Evolutionary conservation across 2,329 filamentous ascomycete species (phyloP), one percentile per base, ranked within the genome.

Genomic region (Ophiostoma himal-ulmi): DNA sequence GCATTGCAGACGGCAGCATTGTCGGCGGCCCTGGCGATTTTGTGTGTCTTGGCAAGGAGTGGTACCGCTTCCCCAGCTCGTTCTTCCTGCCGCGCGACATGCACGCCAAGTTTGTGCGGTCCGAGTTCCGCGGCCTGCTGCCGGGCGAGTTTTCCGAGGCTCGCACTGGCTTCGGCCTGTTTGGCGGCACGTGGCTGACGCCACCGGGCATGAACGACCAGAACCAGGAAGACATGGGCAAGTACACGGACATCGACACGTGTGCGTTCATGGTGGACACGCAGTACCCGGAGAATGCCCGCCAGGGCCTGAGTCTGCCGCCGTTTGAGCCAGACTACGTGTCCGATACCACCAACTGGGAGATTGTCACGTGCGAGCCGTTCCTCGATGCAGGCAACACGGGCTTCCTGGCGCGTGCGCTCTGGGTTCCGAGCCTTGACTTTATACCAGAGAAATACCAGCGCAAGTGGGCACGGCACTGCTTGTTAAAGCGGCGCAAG

Each of bases 11-110:
- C 26, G 76, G 83, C 26, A 81, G 82, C 64, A 76, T 83, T 17
- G 75, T 91, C 6, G 85, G 87, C 1, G 79, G 81, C 0, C 78
- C 81, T 1, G 91, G 89, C 20, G 90, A 92, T 73, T 88, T 84
- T 22, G 87, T 99, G 2, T 99, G 95, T 78, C 86, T 97, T 54
- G 93, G 92, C 37, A 99, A 98, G 78, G 95, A 99, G 78, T 99
- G 95, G 95, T 97, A 99, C 79, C 91, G 95, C 48, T 98, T 97
- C 77, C 94, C 95, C 1, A 94, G 91, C 0, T 96, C 94, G 0
- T 98, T 93, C 81, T 93, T 95, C 78, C 83, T 99, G 3, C 94
- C 95, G 0, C 83, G 89, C n/a, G 86, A 88, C 68, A 91, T 95
- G 82, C 89, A 87, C 74, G 91, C 92, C 75, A 97, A 95, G 75